Base-by-base conservation (phyloP, 805 yeast genomes). In the Hyphopichia homilentoma region DNA sequence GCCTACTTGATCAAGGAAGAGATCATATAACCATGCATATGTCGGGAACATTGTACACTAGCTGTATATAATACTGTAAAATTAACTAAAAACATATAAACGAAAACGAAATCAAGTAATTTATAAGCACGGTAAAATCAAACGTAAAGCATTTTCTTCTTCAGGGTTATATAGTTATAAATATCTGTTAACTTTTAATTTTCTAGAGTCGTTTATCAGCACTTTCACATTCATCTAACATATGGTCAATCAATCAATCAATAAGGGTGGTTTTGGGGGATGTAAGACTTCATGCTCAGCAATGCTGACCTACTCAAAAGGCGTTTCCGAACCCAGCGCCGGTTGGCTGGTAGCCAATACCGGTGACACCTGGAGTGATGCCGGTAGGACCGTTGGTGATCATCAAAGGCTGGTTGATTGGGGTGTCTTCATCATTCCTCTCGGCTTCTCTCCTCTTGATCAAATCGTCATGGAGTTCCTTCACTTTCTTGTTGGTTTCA, bases 311-410 rank as follows among this genome's bases (percentile, higher is more conserved):
- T 11, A 20, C 21, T 30, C 50, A 61, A 40, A 57, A 61, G 7
- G 61, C 64, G 40, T 76, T 79, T 48, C 86, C 83, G 59, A 81
- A 79, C 7, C 84, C 84, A 52, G 77, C 68, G 34, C 88, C 88
- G 21, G 87, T 81, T 36, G 81, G 70, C 57, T 81, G 85, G 59
- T 70, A 73, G 24, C 84, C 84, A 48, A 81, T 52, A 24, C 75
- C 73, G 30, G 68, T 62, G 27, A 50, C 46, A 40, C 59, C 57
- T 29, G 55, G 52, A 14, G 52, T 54, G 25, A 57, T 29, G 18
- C 47, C 45, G 32, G 57, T 48, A 34, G 59, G 48, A 33, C 94
- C 93, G 52, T 82, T 85, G 29, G 95, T 87, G 50, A 90, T 73
- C 78, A 89, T 69, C 55, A 89, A 73, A 38, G 88, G 82, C 51